Evolutionary conservation across 805 yeast genomes (phyloP), one percentile per base, ranked within the genome.

Genomic region (Candida loeiensis): DNA sequence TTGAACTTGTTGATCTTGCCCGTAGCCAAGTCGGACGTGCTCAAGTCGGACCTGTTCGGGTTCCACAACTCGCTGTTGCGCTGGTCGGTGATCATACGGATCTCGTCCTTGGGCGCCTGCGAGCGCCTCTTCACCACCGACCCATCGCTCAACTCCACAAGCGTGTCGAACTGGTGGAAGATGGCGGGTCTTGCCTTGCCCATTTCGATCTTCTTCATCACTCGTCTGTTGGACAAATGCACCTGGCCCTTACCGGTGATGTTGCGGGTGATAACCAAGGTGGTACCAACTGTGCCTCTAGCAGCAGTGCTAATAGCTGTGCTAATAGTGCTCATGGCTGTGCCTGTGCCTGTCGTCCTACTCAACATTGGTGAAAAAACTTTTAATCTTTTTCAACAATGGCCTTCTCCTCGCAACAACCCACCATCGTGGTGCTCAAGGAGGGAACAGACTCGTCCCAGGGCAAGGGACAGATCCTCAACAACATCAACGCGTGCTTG

Each of bases 371-470:
- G 17, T 13, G 14, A 27, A 27, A 27, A 27, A 27, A 27, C 11
- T 27, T 27, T 14, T 5, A 17, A 11, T 26, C 32, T 32, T 26
- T 18, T 18, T 18, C 27, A 21, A 17, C 36, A 30, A 90, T 89
- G 96, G 84, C 83, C 56, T 88, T 87, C 59, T 86, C 91, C 48
- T 85, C 85, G 41, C 96, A 90, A 63, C 85, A 97, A 27, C 99
- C 99, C 34, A 91, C 99, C n/a, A 86, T 91, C 53, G 98, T 93
- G 47, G 98, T 93, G 39, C 79, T 93, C 46, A 91, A 90, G 61
- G 99, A 93, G 65, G 99, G 99, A 38, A 93, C 99, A 4, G 99
- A 93, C 58, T 71, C 95, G 22, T 85, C 96, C 12, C 99, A 93
- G 63, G 99, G 99, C 26, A 79, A 82, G 49, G 98, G 98, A 17